phyloP scores from a whole-genome alignment of 176 grass and related monocot species.

The Phoenix dactylifera region DNA sequence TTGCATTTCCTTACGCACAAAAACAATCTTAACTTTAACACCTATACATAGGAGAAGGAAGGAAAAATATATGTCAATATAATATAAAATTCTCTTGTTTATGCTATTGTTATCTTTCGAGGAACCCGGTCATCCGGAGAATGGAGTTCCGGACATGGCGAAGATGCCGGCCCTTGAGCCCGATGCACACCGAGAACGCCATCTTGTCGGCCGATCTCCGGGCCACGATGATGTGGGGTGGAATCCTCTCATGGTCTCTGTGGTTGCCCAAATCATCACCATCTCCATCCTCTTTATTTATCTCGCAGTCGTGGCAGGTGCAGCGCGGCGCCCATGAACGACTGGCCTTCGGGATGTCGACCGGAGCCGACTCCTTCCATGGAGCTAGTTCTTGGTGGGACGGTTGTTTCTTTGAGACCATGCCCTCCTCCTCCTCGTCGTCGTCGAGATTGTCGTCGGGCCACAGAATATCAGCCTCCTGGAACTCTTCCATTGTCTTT shows the following conservation, averaged over 20 bases:
- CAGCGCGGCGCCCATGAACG: no score
- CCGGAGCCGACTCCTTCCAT: no score
- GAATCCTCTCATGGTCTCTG: background rate
- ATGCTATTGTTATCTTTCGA: slow-evolving; percentile 3
- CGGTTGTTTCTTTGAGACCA: no score
- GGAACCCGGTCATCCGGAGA: slow-evolving; percentile 29
- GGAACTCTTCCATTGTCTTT: slow-evolving; percentile 22
- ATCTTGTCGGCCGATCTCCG: slow-evolving; percentile 13
- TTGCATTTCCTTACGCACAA: no score
- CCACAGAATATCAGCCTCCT: slow-evolving; percentile 35
- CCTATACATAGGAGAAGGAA: no score
- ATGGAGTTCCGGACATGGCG: slow-evolving; percentile 17
- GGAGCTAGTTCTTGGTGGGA: no score
- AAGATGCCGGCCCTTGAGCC: slow-evolving; percentile 26
- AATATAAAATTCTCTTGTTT: no score
- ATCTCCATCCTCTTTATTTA: slow-evolving; percentile 20
- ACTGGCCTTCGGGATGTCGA: no score
- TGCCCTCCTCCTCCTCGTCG: background rate
- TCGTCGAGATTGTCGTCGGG: background rate
- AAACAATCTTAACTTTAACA: no score
- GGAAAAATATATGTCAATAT: no score
- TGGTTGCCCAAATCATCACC: slow-evolving; percentile 19
- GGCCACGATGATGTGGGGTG: slow-evolving; percentile 25
- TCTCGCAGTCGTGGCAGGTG: background rate
- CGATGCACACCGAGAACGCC: slow-evolving; percentile 16